Base-by-base conservation (phyloP, 805 yeast species). In the Tetrapisispora pingtungensis region DNA sequence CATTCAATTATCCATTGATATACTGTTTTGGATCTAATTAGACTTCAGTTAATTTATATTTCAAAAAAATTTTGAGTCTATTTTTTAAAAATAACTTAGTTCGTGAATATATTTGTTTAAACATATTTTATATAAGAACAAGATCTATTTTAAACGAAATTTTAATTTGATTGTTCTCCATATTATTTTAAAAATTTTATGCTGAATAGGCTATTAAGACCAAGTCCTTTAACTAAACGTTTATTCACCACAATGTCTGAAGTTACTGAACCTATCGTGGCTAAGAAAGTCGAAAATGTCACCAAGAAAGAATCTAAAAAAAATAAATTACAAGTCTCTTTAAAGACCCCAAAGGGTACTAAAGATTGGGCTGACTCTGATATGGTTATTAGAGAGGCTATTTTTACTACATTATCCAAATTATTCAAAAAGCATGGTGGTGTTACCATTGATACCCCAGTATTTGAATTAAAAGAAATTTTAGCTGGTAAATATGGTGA, bases 331-430 rank as follows among this genome's bases (percentile, higher is more conserved):
- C 80, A 78, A 53, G 88, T 85, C 62, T 78, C 84, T 49, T 72
- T 93, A 61, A 93, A 93, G 66, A 87, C 95, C 36, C 97, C 98
- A 42, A 93, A 93, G 65, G 98, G 98, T 51, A 80, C 97, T 54
- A 89, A 88, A 65, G 98, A 93, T 66, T 93, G 98, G 98, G 86
- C 96, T 50, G 98, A 93, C 57, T 83, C 84, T 63, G 98, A 93
- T 64, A 93, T 93, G 97, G 84, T 88, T 33, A 78, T 93, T 53
- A 80, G 98, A 66, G 90, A 85, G 56, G 93, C 84, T 33, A 76
- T 93, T 48, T 93, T 93, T 65, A 69, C 72, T 42, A 75, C 87
- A 10, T 67, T 93, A 49, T 77, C 89, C 14, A 57, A 69, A 1
- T 66, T 93, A 41, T 93, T 93, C 75, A 84, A 88, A 66, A 82